Evolutionary conservation across 306 rosid species (phyloP), one percentile per base, ranked within the genome.

Genomic region (Cyclanthera cordifolia): DNA sequence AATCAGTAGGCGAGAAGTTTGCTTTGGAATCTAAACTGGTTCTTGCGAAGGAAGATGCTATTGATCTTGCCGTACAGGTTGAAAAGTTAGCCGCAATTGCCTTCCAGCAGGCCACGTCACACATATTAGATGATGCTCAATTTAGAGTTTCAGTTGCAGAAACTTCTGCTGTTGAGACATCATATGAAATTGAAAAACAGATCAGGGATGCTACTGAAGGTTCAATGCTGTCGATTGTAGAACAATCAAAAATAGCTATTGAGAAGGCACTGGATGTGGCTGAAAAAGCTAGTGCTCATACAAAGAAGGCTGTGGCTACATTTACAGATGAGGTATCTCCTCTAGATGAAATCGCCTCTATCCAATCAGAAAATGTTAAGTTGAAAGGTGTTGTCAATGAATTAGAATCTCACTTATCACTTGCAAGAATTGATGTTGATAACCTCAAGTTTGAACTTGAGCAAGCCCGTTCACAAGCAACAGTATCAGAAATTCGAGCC

Each of bases 21-120:
- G 39, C 72, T 49, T 75, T 87, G 75, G 84, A 87, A 74, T 78
- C 88, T 43, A 85, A 83, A 75, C 80, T 85, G 72, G 88, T 83
- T 75, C 90, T 87, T 76, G 88, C 86, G 34, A 83, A 87, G 80
- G 81, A 81, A 58, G 90, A 87, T 71, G 90, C 88, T 6, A 82
- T 87, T 57, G 87, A 87, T 56, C 95, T 87, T 72, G 95, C 90
- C 25, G 90, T 87, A 20, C 95, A 83, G 77, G 95, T 87, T 46
- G 95, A 87, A 72, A 87, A 78, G 82, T 78, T 85, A 70, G 95
- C 88, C 2, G 85, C 80, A 67, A 79, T 73, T 79, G 85, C 95
- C 78, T 85, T 87, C 73, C 87, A 87, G 81, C 88, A 83, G 88
- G 95, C 85, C 43, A 87, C 95, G 53, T 81, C 88, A 74, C 90